Evolutionary conservation across 306 rosid genomes (phyloP), one percentile per base, ranked within the genome.

Genomic region (Cicer yamashitae): DNA sequence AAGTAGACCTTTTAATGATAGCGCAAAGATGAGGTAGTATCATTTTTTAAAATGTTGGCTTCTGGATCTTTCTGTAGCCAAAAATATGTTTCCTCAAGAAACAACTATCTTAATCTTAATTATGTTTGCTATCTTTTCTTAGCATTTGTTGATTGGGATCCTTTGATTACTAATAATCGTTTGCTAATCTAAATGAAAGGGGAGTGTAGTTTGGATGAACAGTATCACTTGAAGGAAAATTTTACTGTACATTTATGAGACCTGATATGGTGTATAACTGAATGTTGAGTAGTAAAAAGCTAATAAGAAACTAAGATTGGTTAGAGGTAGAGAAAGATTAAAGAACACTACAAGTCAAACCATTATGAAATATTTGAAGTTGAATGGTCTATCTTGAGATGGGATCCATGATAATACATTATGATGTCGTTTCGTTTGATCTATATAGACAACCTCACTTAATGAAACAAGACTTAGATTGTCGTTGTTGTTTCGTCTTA

Each of bases 61-160:
- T 6, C 56, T 50, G 54, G 54, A 50, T 50, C 8, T 50, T 1
- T 50, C 22, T 14, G 22, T 7, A 14, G 57, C 20, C 57, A 51
- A 51, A 51, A 51, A 51, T 51, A n/a, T 14, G 57, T 51, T 51
- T 51, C 10, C 10, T 14, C 57, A 14, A 51, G 57, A 51, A 47
- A 12, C 52, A 12, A 47, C 52, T 47, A 12, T 4, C 52, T 47
- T 47, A 47, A 47, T 47, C 7, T 1, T 14, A 12, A 47, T 15
- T 47, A 12, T 47, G 52, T 47, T 47, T 11, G 5, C 14, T 47
- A 12, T 5, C 15, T 1, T 62, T 17, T 14, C 13, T 51, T 41
- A n/a, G 41, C 58, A 68, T 40, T 38, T 78, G 50, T 63, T 62
- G 57, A 30, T 71, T 62, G 12, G 47, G 18, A 20, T 22, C 13